Conservation (phyloP, 306 rosid species). For the Dryas octopetala region DNA sequence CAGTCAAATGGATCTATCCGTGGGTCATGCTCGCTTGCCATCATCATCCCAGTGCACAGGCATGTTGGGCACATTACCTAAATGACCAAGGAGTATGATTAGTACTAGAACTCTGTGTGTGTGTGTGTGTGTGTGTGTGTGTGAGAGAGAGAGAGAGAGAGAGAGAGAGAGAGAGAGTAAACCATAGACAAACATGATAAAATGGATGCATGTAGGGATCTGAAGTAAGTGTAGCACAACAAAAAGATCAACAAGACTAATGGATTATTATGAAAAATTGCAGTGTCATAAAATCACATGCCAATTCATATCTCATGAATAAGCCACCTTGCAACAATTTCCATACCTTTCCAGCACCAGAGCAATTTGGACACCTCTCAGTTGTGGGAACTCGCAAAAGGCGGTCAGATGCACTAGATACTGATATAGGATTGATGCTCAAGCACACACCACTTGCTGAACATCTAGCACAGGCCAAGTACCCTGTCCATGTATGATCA, state of each 20-base stretch:
- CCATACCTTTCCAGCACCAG: conserved; percentile 91
- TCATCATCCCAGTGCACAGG: conserved; percentile 92
- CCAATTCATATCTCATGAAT: background rate
- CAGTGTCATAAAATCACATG: background rate
- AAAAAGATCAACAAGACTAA: background rate
- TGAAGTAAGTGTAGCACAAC: background rate
- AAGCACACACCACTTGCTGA: conserved; percentile 81
- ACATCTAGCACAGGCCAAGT: conserved; percentile 94
- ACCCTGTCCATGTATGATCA: conserved; percentile 50
- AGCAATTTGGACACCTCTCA: conserved; percentile 65
- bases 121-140: too few relatives aligned
- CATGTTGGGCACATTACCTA: conserved; percentile 98
- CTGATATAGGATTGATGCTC: conserved; percentile 58
- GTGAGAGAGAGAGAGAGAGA: background rate
- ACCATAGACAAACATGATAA: background rate
- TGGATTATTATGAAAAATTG: background rate
- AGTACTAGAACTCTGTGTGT: background rate
- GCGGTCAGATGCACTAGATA: conserved; percentile 39
- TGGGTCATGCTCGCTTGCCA: conserved; percentile 95
- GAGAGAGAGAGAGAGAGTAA: too few relatives aligned
- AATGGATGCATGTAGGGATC: background rate
- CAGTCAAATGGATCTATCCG: conserved; percentile 89
- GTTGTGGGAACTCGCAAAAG: conserved; percentile 63
- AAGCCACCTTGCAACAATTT: conserved; percentile 1
- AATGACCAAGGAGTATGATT: conserved; percentile 7